Base-by-base conservation (phyloP, 1,284 basidiomycete species). In the Mycosarcoma maydis region DNA sequence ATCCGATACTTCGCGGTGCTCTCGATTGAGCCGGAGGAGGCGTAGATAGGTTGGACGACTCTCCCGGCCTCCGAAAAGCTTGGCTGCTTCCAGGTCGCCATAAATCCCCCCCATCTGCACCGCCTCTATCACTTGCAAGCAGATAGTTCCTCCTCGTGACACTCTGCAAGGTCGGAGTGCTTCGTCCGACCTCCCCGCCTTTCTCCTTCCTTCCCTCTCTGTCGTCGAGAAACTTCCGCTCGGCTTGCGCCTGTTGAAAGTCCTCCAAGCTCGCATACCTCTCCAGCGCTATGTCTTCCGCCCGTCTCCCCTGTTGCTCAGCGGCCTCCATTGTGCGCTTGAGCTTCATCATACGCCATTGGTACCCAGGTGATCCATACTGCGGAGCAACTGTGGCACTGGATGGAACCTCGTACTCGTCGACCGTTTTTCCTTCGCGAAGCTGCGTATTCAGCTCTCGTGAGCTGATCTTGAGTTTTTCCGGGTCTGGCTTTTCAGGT, bases 281-380 rank as follows among this genome's bases (percentile, higher is more conserved):
- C 43, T 98, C 95, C 23, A 92, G 73, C 0, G 91, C 95, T 20
- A 98, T 87, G 50, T 94, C 89, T 77, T 93, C 90, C 2, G 95
- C 82, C 0, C 88, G 76, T 19, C 87, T 84, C 72, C 78, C 76
- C 20, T 94, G 92, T 76, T 95, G 92, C 64, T 93, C 89, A 0
- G 91, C 92, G 4, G 90, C 87, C 81, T 98, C 94, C 80, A 91
- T 93, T 1, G 93, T 89, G 13, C 92, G 86, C 32, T 90, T 88
- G 1, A 98, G 87, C 80, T 94, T 94, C 89, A 92, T 94, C 94
- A 98, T 97, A 20, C 95, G 88, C 95, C 95, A 98, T 78, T 90
- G 89, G 16, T 92, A 92, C 10, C 95, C 95, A 3, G 94, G 91
- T 0, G 92, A 92, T 2, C 94, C 87, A 43, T 84, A 76, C 23